phyloP scores from a whole-genome alignment of 2,329 filamentous ascomycete genomes.

The Xylariaceae sp. region DNA sequence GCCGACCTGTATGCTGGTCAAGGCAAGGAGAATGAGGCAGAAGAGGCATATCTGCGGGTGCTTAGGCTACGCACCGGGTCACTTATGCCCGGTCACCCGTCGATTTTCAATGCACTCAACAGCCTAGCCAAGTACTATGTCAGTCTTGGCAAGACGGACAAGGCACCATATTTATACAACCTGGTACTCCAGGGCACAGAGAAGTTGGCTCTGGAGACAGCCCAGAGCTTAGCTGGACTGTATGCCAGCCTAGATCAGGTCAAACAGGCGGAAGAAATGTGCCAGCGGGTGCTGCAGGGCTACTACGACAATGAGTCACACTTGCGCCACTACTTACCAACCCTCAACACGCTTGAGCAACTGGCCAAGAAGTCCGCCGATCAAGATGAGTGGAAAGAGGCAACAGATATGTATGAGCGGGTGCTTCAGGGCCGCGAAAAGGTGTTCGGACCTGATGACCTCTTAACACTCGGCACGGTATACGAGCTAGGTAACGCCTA shows the following conservation, averaged over 20 bases:
- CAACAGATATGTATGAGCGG: conserved; percentile 29
- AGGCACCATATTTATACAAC: conserved; percentile 29
- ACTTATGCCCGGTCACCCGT: neutral
- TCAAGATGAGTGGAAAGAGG: neutral
- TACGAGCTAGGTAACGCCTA: neutral
- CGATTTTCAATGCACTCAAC: neutral
- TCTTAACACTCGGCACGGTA: neutral
- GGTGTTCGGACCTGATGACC: neutral
- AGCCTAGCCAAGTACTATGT: neutral
- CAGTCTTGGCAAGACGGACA: conserved; percentile 19
- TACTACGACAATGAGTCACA: neutral
- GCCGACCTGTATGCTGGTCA: neutral
- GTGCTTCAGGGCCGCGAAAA: conserved; percentile 25
- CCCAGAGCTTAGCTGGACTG: neutral
- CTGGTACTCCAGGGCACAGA: conserved; percentile 21
- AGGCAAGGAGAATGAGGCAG: conserved; percentile 25
- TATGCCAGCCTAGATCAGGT: conserved; percentile 17
- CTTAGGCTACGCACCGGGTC: too few species aligned
- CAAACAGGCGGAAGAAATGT: conserved; percentile 29
- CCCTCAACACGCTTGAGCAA: neutral
- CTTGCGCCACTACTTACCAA: neutral
- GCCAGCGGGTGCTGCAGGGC: conserved; percentile 26
- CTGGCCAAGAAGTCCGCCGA: neutral
- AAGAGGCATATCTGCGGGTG: conserved; percentile 8
- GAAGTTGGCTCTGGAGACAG: neutral